Evolutionary conservation across 1,139 yeast genomes (phyloP).

Genomic region (Kodamaea sp.): DNA sequence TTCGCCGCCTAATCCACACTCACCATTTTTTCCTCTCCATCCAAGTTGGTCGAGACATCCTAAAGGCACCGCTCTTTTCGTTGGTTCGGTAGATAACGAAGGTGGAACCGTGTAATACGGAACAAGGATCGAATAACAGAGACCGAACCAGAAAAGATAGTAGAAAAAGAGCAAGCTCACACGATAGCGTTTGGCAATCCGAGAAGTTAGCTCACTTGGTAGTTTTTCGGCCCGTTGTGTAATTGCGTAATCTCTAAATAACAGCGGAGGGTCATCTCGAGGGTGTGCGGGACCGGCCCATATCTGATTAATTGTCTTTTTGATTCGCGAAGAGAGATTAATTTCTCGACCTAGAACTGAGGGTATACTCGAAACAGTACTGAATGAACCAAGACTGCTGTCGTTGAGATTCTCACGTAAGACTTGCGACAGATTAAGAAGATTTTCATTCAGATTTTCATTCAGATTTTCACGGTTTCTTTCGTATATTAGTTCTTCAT

Average conservation of each 20-base stretch:
- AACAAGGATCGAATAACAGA: constrained; percentile 25
- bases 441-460: too few species aligned
- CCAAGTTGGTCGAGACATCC: constrained; percentile 20
- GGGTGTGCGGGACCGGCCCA: constrained; percentile 56
- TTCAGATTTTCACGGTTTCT: too few species aligned
- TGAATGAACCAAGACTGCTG: too few species aligned
- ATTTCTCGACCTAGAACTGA: too few species aligned
- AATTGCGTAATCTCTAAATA: constrained; percentile 16
- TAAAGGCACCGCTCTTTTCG: constrained; percentile 13
- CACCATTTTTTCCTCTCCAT: constrained; percentile 74
- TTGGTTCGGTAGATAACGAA: constrained; percentile 14
- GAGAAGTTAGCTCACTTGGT: constrained; percentile 37
- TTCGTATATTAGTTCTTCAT: too few species aligned
- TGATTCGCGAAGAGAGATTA: too few species aligned
- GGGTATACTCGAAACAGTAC: too few species aligned
- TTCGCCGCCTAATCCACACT: constrained; percentile 71
- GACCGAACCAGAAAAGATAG: constrained; percentile 32
- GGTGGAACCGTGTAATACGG: constrained; percentile 43
- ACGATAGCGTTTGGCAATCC: constrained; percentile 27
- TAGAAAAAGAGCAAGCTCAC: constrained; percentile 33
- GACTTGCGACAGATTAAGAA: too few species aligned
- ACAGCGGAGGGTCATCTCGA: constrained; percentile 46
- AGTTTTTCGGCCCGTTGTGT: constrained; percentile 37
- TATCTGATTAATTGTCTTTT: constrained; percentile 5
- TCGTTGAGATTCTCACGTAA: too few species aligned